phyloP scores from a whole-genome alignment of 2,329 filamentous ascomycete species.

The Helotiales sp. region DNA sequence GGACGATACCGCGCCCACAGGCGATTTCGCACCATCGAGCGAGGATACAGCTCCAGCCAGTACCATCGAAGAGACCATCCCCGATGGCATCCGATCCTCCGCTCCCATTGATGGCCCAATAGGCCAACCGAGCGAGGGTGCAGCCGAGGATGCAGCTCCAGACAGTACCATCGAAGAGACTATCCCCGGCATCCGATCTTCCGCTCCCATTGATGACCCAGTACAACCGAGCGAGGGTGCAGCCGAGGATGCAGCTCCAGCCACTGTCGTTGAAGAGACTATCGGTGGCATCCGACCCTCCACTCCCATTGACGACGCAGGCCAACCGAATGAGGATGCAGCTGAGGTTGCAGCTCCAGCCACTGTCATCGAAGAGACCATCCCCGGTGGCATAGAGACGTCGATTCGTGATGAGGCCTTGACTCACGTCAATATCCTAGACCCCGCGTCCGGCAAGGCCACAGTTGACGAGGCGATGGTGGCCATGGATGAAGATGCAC shows the following conservation, averaged over 20 bases:
- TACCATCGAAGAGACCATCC: background rate
- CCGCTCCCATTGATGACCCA: no score
- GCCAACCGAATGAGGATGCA: no score
- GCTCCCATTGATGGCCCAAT: background rate
- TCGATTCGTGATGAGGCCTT: slow-evolving; percentile 1
- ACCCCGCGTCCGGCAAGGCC: background rate
- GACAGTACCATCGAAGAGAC: no score
- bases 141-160: background rate
- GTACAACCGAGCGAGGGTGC: no score
- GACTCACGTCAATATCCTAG: background rate
- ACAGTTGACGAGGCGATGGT: slow-evolving; percentile 1
- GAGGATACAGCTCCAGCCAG: background rate
- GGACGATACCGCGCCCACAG: background rate
- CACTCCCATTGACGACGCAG: no score
- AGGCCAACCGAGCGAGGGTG: background rate
- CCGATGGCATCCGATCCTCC: background rate
- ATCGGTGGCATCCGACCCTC: no score
- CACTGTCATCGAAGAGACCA: background rate
- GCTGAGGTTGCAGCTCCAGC: no score
- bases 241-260: no score
- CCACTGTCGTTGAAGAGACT: no score
- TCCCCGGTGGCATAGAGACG: background rate
- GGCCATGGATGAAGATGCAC: background rate
- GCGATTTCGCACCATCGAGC: background rate
- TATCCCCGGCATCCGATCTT: no score